phyloP scores from a whole-genome alignment of 140 eudicot genomes.

The Flaveria floridana region DNA sequence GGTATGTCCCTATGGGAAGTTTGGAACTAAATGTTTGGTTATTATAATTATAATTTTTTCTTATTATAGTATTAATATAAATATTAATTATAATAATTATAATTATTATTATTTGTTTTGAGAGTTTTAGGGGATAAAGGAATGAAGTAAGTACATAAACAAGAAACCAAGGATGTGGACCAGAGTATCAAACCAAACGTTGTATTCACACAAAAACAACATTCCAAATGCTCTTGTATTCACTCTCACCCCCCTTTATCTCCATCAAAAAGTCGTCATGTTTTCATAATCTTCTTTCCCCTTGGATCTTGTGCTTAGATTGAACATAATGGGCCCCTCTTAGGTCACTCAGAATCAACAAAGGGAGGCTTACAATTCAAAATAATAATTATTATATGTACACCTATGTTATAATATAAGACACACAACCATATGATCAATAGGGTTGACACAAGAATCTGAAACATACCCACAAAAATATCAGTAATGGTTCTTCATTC shows the following conservation, averaged over 20 bases:
- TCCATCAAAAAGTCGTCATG: constrained; percentile 44
- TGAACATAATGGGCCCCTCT: constrained; percentile 42
- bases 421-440: constrained; percentile 21
- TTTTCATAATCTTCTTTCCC: constrained; percentile 38
- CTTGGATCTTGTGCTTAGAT: constrained; percentile 49
- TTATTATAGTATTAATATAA: background rate
- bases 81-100: background rate
- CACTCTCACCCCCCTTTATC: constrained; percentile 33
- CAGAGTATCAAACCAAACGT: constrained; percentile 37
- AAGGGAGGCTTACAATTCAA: constrained; percentile 31
- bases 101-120: background rate
- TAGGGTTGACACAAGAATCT: constrained; percentile 22
- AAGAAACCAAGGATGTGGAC: constrained; percentile 29
- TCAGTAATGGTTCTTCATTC: constrained; percentile 24
- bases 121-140: constrained; percentile 9
- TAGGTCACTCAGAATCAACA: constrained; percentile 42
- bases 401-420: constrained; percentile 22
- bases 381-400: constrained; percentile 20
- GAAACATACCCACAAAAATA: constrained; percentile 6
- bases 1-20: too few species aligned
- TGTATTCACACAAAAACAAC: constrained; percentile 37
- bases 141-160: constrained; percentile 22
- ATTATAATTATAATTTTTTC: background rate
- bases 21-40: background rate
- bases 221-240: constrained; percentile 46